These are phyloP conservation scores for Moesziomyces antarcticus DNA, from an alignment of 1,284 basidiomycete genomes.

Conservation along the genomic window DNA sequence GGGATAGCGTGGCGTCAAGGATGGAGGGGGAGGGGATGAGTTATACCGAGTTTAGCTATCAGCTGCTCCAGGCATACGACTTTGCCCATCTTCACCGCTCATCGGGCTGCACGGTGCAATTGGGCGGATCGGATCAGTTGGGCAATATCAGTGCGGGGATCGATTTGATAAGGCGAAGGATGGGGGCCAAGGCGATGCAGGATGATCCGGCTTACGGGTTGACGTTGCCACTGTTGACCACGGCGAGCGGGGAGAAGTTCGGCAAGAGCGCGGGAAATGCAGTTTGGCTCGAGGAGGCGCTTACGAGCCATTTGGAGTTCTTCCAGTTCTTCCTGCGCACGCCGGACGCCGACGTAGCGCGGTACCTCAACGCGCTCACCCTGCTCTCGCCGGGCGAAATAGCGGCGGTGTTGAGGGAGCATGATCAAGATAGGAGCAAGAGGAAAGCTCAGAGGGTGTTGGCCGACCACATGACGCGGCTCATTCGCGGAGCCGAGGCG, in stretches of 20 bases:
- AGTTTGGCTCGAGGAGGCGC: slow-evolving; percentile 74
- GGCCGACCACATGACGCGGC: slow-evolving; percentile 86
- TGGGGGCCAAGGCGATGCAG: slow-evolving; percentile 15
- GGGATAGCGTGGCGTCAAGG: slow-evolving; percentile 81
- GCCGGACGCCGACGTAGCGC: slow-evolving; percentile 82
- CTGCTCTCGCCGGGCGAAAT: slow-evolving; percentile 77
- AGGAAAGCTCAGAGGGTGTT: slow-evolving; percentile 81
- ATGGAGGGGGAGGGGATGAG: slow-evolving; percentile 77
- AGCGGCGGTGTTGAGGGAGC: slow-evolving; percentile 73
- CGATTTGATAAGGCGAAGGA: slow-evolving; percentile 80
- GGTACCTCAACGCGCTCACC: slow-evolving; percentile 85
- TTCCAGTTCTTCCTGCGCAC: slow-evolving; percentile 87
- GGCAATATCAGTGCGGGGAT: slow-evolving; percentile 96
- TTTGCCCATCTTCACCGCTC: slow-evolving; percentile 80
- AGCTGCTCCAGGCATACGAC: slow-evolving; percentile 96
- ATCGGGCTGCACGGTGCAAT: slow-evolving; percentile 81
- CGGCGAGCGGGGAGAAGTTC: slow-evolving; percentile 89
- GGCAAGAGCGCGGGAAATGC: slow-evolving; percentile 98
- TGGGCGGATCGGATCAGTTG: slow-evolving; percentile 98
- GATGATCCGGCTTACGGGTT: slow-evolving; percentile 77
- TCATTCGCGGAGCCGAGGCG: slow-evolving; percentile 71
- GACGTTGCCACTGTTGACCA: slow-evolving; percentile 93
- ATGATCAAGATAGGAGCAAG: slow-evolving; percentile 73
- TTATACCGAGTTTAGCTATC: slow-evolving; percentile 97
- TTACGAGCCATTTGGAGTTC: slow-evolving; percentile 56